Evolutionary conservation across 768 basidiomycete species (phyloP).

Genomic region (Mycena capillaripes): DNA sequence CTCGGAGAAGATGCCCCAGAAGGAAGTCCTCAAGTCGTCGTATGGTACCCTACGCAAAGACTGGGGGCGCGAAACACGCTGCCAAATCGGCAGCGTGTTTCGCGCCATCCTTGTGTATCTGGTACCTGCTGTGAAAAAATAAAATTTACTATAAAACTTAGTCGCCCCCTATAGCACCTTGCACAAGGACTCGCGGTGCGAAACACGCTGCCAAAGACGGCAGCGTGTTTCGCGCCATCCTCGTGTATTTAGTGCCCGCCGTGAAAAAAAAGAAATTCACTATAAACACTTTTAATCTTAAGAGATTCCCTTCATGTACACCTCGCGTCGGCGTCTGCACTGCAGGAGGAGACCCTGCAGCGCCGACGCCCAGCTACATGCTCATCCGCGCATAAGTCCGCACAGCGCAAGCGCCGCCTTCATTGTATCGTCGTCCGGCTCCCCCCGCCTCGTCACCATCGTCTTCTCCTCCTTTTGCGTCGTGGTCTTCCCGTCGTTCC

Average conservation of each 20-base stretch:
- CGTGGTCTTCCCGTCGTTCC: not conserved
- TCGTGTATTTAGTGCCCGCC: not conserved
- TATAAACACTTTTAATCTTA: constrained; percentile 25
- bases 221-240: constrained; percentile 3
- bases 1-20: not conserved
- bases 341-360: not conserved
- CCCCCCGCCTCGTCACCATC: constrained; percentile 15
- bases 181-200: not conserved
- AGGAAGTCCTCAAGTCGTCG: not conserved
- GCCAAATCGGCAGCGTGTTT: not conserved
- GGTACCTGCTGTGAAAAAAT: constrained; percentile 7
- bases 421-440: constrained; percentile 77
- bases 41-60: not conserved
- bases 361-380: not conserved
- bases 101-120: constrained; percentile 3
- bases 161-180: no score
- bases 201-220: not conserved
- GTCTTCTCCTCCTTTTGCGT: not conserved
- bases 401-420: constrained; percentile 78
- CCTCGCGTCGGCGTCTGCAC: not conserved
- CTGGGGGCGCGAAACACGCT: constrained; percentile 2
- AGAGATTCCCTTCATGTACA: constrained; percentile 20
- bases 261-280: constrained; percentile 14
- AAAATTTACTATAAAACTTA: no score
- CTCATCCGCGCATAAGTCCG: constrained; percentile 54